Base-by-base conservation (phyloP, 306 rosid genomes). In the Prunus dulcis region DNA sequence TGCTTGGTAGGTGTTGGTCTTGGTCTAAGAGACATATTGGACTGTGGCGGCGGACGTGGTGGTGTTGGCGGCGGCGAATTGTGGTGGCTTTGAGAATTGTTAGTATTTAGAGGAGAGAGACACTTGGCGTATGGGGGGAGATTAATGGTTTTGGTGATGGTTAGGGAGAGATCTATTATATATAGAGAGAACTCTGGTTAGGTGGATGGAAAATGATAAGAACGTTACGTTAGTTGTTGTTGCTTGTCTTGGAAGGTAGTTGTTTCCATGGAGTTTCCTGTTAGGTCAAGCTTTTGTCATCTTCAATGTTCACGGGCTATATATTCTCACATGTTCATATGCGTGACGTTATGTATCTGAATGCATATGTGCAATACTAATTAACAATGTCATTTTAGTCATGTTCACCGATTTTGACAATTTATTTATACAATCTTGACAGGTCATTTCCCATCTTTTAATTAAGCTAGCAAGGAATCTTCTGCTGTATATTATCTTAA, bases 201-300 rank as follows among this genome's bases (percentile, higher is more conserved):
- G 20, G 45, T 62, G 6, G 19, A 12, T 25, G 41, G 66, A 62
- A 25, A 62, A 28, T 41, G 20, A n/a, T 8, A 46, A 52, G 27
- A 68, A 58, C 18, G 61, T 55, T 3, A 58, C 18, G 61, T 55
- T 3, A 10, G 61, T 32, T 27, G 32, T 25, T 64, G 38, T n/a
- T 46, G 27, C 76, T 79, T 76, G 55, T 70, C 71, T 41, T 73
- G 67, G 17, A 61, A 25, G 67, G 74, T 46, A 43, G 38, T 49
- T 49, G 6, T 52, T 73, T 79, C 81, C 68, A 45, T 5, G 78
- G 77, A 61, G 78, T 51, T 84, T 82, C 84, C 66, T 53, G 38
- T 61, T 69, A 18, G 63, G 60, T 52, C 70, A 41, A 71, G 64
- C 25, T 13, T 57, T 77, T 77, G 79, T 77, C 63, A 17, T 50